A percentile compares a stretch with the other conserved stretches of the same genome.
These are phyloP conservation scores for Yarrowia sp. DNA, from an alignment of 805 yeast genomes.

Conservation along the genomic window DNA sequence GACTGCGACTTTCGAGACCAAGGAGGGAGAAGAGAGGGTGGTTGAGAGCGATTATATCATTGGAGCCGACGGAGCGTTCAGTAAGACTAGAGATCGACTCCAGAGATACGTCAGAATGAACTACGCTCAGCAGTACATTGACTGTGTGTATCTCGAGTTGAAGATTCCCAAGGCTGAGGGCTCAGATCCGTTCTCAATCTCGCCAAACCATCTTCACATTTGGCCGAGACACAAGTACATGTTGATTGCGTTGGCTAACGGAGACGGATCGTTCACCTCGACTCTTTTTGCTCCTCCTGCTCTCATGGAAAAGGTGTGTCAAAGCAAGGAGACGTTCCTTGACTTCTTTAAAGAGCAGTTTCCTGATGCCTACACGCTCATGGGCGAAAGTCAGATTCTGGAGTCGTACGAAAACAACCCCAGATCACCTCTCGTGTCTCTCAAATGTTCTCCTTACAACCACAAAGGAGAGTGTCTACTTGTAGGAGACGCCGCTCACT, in stretches of 20 bases:
- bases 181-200: conserved; percentile 55
- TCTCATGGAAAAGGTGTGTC: conserved; percentile 59
- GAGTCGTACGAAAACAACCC: conserved; percentile 66
- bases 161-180: conserved; percentile 60
- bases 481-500: conserved; percentile 93
- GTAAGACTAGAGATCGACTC: conserved; percentile 71
- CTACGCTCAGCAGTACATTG: conserved; percentile 76
- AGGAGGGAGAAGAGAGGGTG: conserved; percentile 38
- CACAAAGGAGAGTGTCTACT: conserved; percentile 66
- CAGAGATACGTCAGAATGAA: conserved; percentile 74
- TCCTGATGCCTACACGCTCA: conserved; percentile 73
- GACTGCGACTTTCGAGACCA: conserved; percentile 40
- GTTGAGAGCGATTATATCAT: conserved; percentile 63
- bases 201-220: conserved; percentile 82
- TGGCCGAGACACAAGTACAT: conserved; percentile 90
- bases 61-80: conserved; percentile 88
- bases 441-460: conserved; percentile 74
- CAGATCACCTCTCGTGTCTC: conserved; percentile 77
- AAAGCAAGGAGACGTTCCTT: conserved; percentile 55
- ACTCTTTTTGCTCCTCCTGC: conserved; percentile 87
- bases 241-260: conserved; percentile 88
- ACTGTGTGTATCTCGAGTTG: conserved; percentile 82
- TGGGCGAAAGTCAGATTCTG: conserved; percentile 64
- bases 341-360: conserved; percentile 67
- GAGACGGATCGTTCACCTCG: conserved; percentile 85